Evolutionary conservation across 139 green algal genomes (phyloP), one percentile per base, ranked within the genome.

Genomic region (Chloropicon primus): DNA sequence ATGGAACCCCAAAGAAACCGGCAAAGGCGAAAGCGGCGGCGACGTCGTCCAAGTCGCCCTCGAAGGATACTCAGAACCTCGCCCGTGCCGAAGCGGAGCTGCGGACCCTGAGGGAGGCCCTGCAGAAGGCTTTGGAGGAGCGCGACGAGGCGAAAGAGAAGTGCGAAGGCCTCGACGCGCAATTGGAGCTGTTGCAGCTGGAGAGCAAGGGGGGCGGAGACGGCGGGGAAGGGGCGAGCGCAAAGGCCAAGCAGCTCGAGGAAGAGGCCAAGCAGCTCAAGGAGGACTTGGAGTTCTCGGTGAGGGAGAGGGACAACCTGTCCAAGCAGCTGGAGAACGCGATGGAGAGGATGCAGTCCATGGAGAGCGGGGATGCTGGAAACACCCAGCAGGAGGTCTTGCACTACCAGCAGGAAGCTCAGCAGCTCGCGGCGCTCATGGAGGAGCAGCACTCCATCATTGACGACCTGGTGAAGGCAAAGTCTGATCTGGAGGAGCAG

Each of bases 141-240:
- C 41, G 41, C 41, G 41, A 62, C 41, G 41, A 62, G 41, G 41
- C 41, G 73, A 76, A 76, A 5, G 73, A 76, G 73, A 28, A 81
- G 75, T 74, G 62, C 24, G 76, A 78, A 26, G 89, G 87, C 2
- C 76, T 92, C 79, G 77, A 86, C 28, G 77, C 88, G 79, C 77
- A 91, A 54, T 28, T 85, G 53, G 77, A 88, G 74, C 72, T 85
- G 54, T n/a, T 89, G 2, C 73, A 74, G 0, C 76, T 74, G 1
- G 24, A 79, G 1, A 77, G 74, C 28, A 26, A 77, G n/a, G 24
- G 62, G 2, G 22, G 24, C 2, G 41, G 74, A 28, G 72, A 76
- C 21, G 2, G 24, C 21, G 28, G 28, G 25, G 54, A 77, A 1
- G 21, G 26, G 1, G 22, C 2, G 71, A 74, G 0, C 2, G 0